Percentiles rank a stretch among this genome's conserved stretches.
These are phyloP conservation scores for Trichoderma reesei DNA, from an alignment of 495 filamentous ascomycete genomes.

Conservation along the genomic window DNA sequence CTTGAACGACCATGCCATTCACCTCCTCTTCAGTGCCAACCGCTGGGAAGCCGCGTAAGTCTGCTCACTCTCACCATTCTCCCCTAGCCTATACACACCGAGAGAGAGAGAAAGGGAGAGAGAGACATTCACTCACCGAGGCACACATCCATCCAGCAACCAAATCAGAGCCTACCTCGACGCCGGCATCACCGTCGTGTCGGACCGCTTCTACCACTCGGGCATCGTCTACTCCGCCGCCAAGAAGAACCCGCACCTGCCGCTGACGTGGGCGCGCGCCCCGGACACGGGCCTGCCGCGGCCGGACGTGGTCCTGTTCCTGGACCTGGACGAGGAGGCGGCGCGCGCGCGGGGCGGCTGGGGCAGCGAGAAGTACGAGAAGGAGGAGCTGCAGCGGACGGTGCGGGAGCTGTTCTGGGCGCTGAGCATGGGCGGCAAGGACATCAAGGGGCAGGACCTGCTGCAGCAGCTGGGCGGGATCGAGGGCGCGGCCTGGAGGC, in stretches of 20 bases:
- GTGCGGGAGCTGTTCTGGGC: slow-evolving; percentile 67
- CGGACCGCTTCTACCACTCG: slow-evolving; percentile 90
- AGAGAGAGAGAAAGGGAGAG: background rate
- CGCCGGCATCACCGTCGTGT: slow-evolving; percentile 62
- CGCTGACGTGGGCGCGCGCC: slow-evolving; percentile 64
- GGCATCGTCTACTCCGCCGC: slow-evolving; percentile 95
- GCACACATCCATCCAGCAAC: slow-evolving; percentile 24
- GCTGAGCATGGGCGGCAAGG: slow-evolving; percentile 30
- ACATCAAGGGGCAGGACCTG: slow-evolving; percentile 13
- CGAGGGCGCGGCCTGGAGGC: background rate
- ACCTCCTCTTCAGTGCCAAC: slow-evolving; percentile 92
- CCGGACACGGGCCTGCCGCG: slow-evolving; percentile 82
- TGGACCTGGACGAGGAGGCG: slow-evolving; percentile 64
- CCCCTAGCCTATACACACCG: background rate
- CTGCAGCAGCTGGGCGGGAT: slow-evolving; percentile 22
- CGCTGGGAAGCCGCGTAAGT: slow-evolving; percentile 75
- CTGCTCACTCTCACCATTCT: background rate
- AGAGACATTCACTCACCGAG: background rate
- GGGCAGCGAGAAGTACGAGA: slow-evolving; percentile 85
- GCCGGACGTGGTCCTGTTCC: slow-evolving; percentile 80
- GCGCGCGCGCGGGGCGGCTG: slow-evolving; percentile 72
- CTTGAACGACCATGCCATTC: slow-evolving; percentile 85
- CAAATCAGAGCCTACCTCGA: slow-evolving; percentile 52
- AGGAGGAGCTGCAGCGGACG: slow-evolving; percentile 65
- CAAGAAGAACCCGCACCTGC: slow-evolving; percentile 61